Evolutionary conservation across 441 rosid species (phyloP).

Genomic region (Gossypium trilobum): DNA sequence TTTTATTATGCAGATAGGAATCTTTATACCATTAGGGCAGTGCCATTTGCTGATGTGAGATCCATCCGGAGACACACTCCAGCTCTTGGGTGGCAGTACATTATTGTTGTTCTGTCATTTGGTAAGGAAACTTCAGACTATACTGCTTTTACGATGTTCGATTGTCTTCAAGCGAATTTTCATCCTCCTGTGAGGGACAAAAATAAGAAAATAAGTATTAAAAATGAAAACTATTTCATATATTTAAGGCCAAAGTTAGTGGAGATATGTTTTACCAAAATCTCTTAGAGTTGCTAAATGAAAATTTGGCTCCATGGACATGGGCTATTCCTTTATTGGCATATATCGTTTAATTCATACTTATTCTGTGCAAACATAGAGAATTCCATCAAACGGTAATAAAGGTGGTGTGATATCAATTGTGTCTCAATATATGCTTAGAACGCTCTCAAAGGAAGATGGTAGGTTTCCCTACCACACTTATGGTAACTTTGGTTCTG

Average conservation of each 20-base stretch:
- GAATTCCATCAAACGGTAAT: background rate
- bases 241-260: background rate
- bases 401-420: background rate
- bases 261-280: background rate
- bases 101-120: slow-evolving; percentile 76
- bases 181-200: background rate
- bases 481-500: background rate
- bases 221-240: background rate
- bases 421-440: background rate
- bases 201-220: background rate
- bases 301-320: background rate
- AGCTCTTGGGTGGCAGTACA: slow-evolving; percentile 89
- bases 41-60: slow-evolving; percentile 69
- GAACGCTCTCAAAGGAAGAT: background rate
- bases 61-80: slow-evolving; percentile 82
- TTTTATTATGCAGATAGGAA: slow-evolving; percentile 52
- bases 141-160: background rate
- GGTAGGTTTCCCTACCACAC: background rate
- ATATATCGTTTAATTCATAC: background rate
- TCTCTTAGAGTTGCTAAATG: background rate
- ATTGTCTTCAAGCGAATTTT: slow-evolving; percentile 4
- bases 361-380: background rate
- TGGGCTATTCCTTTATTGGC: background rate
- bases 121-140: slow-evolving; percentile 34
- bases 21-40: slow-evolving; percentile 77